phyloP scores from a whole-genome alignment of 768 basidiomycete genomes.

The Termitomyces sp. region DNA sequence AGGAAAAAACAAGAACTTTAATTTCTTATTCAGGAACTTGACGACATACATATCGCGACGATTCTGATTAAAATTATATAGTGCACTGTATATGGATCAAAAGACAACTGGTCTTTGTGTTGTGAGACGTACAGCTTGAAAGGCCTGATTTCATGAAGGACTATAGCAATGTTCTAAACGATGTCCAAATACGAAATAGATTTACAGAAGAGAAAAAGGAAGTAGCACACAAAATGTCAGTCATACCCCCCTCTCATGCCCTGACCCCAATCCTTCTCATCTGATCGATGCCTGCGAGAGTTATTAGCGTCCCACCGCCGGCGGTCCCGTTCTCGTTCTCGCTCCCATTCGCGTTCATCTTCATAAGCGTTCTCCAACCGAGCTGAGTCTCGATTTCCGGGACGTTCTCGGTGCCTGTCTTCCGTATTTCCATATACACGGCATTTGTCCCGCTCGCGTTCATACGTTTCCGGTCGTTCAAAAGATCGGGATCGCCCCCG shows the following conservation, averaged over 20 bases:
- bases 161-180: too few species aligned
- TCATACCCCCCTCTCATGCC: neutral
- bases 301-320: constrained; percentile 50
- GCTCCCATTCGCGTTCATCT: constrained; percentile 19
- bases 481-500: constrained; percentile 11
- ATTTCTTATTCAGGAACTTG: neutral
- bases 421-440: neutral
- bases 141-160: neutral
- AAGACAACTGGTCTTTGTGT: neutral
- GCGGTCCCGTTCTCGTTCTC: constrained; percentile 41
- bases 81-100: neutral
- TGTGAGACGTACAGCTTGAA: neutral
- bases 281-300: constrained; percentile 9
- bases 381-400: neutral
- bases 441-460: neutral
- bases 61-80: neutral
- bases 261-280: neutral
- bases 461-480: neutral
- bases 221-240: neutral
- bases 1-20: neutral
- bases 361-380: constrained; percentile 22
- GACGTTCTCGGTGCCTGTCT: neutral
- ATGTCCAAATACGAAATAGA: neutral
- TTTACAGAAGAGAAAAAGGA: neutral
- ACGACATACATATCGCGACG: neutral